Percentiles rank a stretch among this genome's conserved stretches.
Evolutionary conservation across 1,284 basidiomycete species (phyloP).

Genomic region (Melampsora americana): DNA sequence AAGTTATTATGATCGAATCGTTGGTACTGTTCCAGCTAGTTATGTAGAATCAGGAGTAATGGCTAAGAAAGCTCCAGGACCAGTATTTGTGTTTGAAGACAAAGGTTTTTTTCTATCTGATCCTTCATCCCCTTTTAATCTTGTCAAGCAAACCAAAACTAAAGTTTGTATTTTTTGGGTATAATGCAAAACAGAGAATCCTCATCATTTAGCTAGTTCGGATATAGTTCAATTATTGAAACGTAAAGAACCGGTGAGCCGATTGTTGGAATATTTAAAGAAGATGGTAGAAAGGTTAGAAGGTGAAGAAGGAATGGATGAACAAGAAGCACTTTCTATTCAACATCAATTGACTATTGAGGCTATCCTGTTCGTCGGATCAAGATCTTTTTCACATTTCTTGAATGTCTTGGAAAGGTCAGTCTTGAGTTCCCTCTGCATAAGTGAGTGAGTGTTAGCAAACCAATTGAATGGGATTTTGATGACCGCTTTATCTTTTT

Average conservation of each 20-base stretch:
- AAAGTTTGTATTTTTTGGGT: not conserved
- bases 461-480: too few relatives aligned
- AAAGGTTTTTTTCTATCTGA: slow-evolving; percentile 58
- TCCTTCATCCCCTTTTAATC: slow-evolving; percentile 3
- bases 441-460: too few relatives aligned
- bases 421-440: slow-evolving; percentile 8
- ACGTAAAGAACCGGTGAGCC: slow-evolving; percentile 66
- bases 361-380: slow-evolving; percentile 82
- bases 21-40: slow-evolving; percentile 82
- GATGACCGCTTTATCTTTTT: not conserved
- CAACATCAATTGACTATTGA: slow-evolving; percentile 77
- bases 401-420: slow-evolving; percentile 86
- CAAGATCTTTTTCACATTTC: slow-evolving; percentile 94
- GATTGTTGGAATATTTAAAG: slow-evolving; percentile 73
- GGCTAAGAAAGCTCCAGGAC: slow-evolving; percentile 71
- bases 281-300: slow-evolving; percentile 64
- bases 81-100: slow-evolving; percentile 78
- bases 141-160: slow-evolving; percentile 13
- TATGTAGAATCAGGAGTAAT: slow-evolving; percentile 67
- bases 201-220: slow-evolving; percentile 73
- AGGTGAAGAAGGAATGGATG: slow-evolving; percentile 56
- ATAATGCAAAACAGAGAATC: slow-evolving; percentile 60
- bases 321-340: slow-evolving; percentile 45
- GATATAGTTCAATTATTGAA: slow-evolving; percentile 77
- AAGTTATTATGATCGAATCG: slow-evolving; percentile 88